Percentiles rank a stretch among this genome's conserved stretches.
These are phyloP conservation scores for Hymenoscyphus scutula DNA, from an alignment of 2,329 filamentous ascomycete species.

Conservation along the genomic window DNA sequence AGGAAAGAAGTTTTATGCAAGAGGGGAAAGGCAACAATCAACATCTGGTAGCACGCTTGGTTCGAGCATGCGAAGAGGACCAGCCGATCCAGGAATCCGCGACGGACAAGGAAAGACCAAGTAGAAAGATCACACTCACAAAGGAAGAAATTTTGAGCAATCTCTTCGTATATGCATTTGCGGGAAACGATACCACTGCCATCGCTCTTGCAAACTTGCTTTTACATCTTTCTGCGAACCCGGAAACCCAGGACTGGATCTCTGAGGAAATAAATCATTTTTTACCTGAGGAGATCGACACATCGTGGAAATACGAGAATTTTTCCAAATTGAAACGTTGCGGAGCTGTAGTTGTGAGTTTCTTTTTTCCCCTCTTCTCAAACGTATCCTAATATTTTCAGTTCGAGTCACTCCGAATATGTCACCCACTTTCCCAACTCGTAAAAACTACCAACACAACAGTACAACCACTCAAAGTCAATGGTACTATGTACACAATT, in stretches of 20 bases:
- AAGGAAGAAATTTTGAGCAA: conserved; percentile 56
- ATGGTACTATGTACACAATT: not conserved
- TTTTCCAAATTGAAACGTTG: conserved; percentile 9
- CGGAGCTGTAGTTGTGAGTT: not conserved
- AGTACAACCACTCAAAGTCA: conserved; percentile 15
- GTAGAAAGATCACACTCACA: not conserved
- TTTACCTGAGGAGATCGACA: not conserved
- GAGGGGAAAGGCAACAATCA: not conserved
- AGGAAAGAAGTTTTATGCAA: not conserved
- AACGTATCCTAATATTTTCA: not conserved
- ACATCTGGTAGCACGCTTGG: not conserved
- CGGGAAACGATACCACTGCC: conserved; percentile 76
- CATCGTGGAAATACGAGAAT: not conserved
- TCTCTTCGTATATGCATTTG: conserved; percentile 62
- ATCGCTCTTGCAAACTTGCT: conserved; percentile 69
- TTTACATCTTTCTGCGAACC: conserved; percentile 63
- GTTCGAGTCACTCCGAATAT: conserved; percentile 48
- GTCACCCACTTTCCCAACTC: conserved; percentile 49
- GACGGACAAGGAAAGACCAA: not conserved
- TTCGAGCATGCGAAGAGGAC: not conserved
- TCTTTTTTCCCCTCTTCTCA: not conserved
- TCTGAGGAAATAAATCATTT: conserved; percentile 55
- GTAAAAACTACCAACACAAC: conserved; percentile 45
- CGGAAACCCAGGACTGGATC: conserved; percentile 58
- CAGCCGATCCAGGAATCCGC: not conserved